Percentiles rank a stretch among this genome's conserved stretches.
These are phyloP conservation scores for Cladosporium sp. DNA, from an alignment of 2,329 filamentous ascomycete species.

Conservation along the genomic window DNA sequence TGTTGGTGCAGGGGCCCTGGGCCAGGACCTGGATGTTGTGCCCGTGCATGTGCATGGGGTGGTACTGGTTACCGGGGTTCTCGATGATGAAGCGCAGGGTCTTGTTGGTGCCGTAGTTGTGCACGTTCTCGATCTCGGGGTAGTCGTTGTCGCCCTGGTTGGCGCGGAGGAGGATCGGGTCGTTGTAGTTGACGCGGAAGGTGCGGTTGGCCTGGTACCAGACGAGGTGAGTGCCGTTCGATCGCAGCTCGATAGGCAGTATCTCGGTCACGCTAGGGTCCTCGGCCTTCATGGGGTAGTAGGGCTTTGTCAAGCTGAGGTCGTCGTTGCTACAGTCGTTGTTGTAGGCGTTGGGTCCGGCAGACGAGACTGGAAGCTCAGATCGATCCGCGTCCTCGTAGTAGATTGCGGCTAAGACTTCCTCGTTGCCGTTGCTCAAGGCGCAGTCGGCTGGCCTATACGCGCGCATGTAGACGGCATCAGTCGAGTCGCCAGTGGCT, in stretches of 20 bases:
- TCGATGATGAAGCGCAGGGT: conserved; percentile 37
- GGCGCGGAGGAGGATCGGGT: conserved; percentile 31
- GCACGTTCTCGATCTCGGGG: conserved; percentile 30
- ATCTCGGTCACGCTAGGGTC: conserved; percentile 26
- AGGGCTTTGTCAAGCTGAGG: conserved; percentile 47
- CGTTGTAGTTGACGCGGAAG: conserved; percentile 45
- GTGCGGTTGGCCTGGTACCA: conserved; percentile 51
- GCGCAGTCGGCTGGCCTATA: conserved; percentile 30
- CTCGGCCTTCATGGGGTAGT: conserved; percentile 42
- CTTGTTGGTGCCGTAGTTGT: conserved; percentile 34
- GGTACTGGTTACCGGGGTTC: conserved; percentile 31
- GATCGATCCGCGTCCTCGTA: conserved; percentile 54
- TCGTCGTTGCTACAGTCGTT: conserved; percentile 53
- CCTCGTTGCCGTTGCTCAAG: conserved; percentile 22
- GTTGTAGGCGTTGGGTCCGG: conserved; percentile 32
- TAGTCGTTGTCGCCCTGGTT: conserved; percentile 25
- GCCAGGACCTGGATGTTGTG: conserved; percentile 43
- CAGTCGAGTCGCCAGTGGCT: conserved; percentile 26
- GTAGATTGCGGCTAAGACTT: conserved; percentile 57
- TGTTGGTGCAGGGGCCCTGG: conserved; percentile 26
- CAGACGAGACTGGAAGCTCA: conserved; percentile 35
- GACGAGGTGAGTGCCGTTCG: conserved; percentile 40
- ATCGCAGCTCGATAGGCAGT: conserved; percentile 43
- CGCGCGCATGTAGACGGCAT: conserved; percentile 34
- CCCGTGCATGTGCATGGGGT: conserved; percentile 43